These are phyloP conservation scores for Kwoniella botswanensis DNA, from an alignment of 768 basidiomycete genomes.

Conservation along the genomic window DNA sequence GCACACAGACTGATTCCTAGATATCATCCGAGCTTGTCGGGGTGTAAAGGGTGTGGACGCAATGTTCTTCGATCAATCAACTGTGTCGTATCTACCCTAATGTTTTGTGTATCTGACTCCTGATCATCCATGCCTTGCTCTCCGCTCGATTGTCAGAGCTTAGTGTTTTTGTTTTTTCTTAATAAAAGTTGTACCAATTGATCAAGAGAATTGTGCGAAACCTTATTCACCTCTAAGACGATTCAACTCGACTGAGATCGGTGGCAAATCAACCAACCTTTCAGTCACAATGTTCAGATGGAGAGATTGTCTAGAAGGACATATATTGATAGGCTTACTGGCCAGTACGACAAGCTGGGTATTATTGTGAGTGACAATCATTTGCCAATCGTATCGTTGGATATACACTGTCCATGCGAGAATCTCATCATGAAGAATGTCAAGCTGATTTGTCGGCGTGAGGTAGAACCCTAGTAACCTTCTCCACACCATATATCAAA, in stretches of 20 bases:
- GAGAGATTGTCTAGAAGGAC: conserved; percentile 30
- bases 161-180: too few relatives aligned
- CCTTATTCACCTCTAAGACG: not conserved
- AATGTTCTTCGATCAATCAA: not conserved
- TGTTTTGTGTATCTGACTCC: too few relatives aligned
- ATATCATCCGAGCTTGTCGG: not conserved
- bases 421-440: too few relatives aligned
- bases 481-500: conserved; percentile 52
- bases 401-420: not conserved
- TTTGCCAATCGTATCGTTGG: not conserved
- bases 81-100: not conserved
- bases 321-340: conserved; percentile 36
- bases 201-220: not conserved
- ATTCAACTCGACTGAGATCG: not conserved
- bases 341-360: conserved; percentile 22
- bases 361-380: conserved; percentile 3
- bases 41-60: not conserved
- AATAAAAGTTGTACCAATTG: too few relatives aligned
- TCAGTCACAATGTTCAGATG: conserved; percentile 20
- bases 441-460: too few relatives aligned
- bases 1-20: not conserved
- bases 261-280: not conserved
- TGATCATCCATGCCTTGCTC: too few relatives aligned
- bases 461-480: conserved; percentile 41
- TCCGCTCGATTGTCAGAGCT: too few relatives aligned